Evolutionary conservation across 441 rosid species (phyloP), one percentile per base, ranked within the genome.

Genomic region (Breynia disticha): DNA sequence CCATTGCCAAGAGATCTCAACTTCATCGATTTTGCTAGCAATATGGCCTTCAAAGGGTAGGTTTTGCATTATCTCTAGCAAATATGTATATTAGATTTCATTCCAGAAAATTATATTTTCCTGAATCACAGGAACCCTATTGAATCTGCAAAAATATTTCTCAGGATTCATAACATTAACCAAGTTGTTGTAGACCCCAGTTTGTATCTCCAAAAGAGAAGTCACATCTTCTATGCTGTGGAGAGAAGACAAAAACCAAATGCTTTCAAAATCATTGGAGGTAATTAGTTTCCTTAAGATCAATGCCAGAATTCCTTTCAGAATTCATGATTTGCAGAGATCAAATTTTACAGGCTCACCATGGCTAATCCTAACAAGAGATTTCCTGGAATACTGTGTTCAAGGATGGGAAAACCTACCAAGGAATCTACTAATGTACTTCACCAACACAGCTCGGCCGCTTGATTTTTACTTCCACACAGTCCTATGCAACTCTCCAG

Each of bases 351-450:
- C 77, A 81, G 87, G 87, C 17, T 81, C 87, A 1, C 77, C 80
- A 4, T 74, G 84, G 80, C 55, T 73, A 67, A 71, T 77, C 52
- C 74, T 74, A 16, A 70, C 76, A 19, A 68, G 82, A 57, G 44
- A 28, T 17, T 71, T 76, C 58, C 51, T 72, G 52, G 84, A 76
- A 59, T 72, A 70, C 16, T 76, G 87, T 22, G 61, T 79, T 17
- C 62, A 67, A 39, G 84, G 82, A 55, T 76, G 80, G 80, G 82
- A 76, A 21, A 81, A 74, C 54, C 67, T 76, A n/a, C 87, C 87
- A 1, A 71, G 87, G 59, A 72, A 73, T 20, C 61, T 76, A 15
- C 57, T 75, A 17, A 81, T 81, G 84, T 81, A 72, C 66, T 72
- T 78, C 60, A 74, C 67, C 55, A 76, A 81, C 54, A 63, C 68